Percentiles rank a stretch among this genome's conserved stretches.
Conservation (phyloP, 2,329 filamentous ascomycete genomes). For the Elsinoe ampelina region DNA sequence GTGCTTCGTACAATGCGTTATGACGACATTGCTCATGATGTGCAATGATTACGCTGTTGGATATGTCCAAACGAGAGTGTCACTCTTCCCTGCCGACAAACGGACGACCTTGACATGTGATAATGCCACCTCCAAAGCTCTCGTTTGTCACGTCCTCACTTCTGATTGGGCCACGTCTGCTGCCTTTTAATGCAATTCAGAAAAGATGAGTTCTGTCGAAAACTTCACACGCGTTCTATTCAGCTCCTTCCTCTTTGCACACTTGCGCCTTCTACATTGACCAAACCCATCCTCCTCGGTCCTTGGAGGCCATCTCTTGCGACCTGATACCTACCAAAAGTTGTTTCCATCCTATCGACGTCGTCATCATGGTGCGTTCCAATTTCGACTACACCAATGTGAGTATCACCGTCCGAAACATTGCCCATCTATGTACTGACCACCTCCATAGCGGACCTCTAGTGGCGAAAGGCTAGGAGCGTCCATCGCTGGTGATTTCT, state of each 20-base stretch:
- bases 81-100: not conserved
- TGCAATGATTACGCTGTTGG: no score
- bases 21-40: no score
- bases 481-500: slow-evolving; percentile 37
- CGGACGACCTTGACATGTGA: slow-evolving; percentile 4
- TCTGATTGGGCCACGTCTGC: not conserved
- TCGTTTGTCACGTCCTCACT: not conserved
- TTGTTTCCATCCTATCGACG: not conserved
- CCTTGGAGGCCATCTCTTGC: not conserved
- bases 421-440: not conserved
- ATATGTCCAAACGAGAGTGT: not conserved
- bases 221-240: not conserved
- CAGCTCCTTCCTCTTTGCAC: not conserved
- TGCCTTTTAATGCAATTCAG: not conserved
- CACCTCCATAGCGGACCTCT: slow-evolving; percentile 32
- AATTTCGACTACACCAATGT: slow-evolving; percentile 16
- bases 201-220: not conserved
- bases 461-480: slow-evolving; percentile 38
- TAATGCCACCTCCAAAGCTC: not conserved
- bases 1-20: no score
- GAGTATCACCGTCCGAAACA: not conserved
- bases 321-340: not conserved
- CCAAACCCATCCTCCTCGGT: not conserved
- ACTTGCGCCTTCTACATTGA: not conserved
- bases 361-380: slow-evolving; percentile 8